Base-by-base conservation (phyloP, 495 filamentous ascomycete genomes). In the Aspergillus taichungensis region DNA sequence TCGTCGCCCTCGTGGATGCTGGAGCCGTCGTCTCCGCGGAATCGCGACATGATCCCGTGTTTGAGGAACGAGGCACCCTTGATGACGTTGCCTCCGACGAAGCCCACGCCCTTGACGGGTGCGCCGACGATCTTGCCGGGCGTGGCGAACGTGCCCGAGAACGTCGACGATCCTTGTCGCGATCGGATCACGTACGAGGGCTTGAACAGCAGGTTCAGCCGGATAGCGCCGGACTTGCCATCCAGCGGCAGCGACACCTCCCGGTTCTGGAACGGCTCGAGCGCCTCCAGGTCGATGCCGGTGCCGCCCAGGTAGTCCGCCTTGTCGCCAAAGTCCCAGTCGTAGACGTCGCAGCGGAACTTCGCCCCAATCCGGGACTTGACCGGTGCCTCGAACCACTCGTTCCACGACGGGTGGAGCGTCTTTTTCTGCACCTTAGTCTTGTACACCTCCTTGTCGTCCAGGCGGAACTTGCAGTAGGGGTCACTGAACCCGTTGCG, bases 401-500 rank as follows among this genome's bases (percentile, higher is more conserved):
- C 94, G 55, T 96, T 96, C 92, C 92, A 99, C 0, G 81, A 76
- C 7, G 92, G 92, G 50, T 91, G 82, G 8, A 97, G 75, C 0
- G 91, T 96, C 75, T 97, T 99, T 79, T 97, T 96, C 59, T 91
- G 85, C 4, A 82, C 79, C 63, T 95, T 88, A 32, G 89, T 94
- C 70, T 97, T 97, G 76, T 83, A 84, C 11, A 99, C 73, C 30
- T 87, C 82, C 56, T 88, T 80, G 34, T 82, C 90, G 57, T 89
- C 86, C 40, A 97, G 72, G 49, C 82, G 78, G 63, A 99, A 97
- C 54, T 92, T 94, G 75, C 87, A 94, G 71, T 87, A 99, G 4
- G 92, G 92, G 55, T 99, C 92, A 56, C 87, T 94, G 73, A 82
- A 94, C 34, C 92, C 92, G 60, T 97, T 99, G 28, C 90, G 83